Conservation (phyloP, 305 asterid species). For the Ajuga reptans region DNA sequence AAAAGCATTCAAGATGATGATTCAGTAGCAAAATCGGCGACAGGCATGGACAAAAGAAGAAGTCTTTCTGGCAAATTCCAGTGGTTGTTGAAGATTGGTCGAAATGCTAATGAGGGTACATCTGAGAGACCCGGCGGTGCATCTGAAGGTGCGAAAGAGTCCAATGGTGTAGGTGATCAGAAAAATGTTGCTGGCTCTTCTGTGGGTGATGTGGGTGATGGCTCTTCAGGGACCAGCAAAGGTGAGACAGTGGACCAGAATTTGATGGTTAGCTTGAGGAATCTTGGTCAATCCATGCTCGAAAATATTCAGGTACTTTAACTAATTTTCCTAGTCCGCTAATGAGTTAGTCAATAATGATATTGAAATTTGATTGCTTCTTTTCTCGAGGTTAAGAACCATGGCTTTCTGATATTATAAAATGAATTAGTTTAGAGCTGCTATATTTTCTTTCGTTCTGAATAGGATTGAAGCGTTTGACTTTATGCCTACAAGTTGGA, state of each 20-base stretch:
- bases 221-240: conserved; percentile 38
- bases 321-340: not conserved
- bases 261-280: conserved; percentile 49
- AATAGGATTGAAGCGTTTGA: not conserved
- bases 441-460: not conserved
- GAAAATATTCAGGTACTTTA: conserved; percentile 77
- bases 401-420: not conserved
- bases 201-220: conserved; percentile 26
- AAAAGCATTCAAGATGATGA: conserved; percentile 33
- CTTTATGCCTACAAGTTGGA: not conserved
- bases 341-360: not conserved
- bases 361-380: not conserved
- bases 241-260: conserved; percentile 65
- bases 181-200: conserved; percentile 18
- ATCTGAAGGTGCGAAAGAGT: conserved; percentile 31
- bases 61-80: conserved; percentile 51
- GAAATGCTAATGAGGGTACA: conserved; percentile 42
- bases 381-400: not conserved
- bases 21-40: conserved; percentile 25
- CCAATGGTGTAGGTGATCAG: conserved; percentile 20
- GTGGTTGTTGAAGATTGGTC: conserved; percentile 72
- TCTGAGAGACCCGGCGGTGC: conserved; percentile 25
- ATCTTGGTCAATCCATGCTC: conserved; percentile 80
- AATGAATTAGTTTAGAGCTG: not conserved
- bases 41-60: conserved; percentile 37